A percentile compares a stretch with the other conserved stretches of the same genome.
Evolutionary conservation across 352 stramenopile species (phyloP).

Genomic region (Blastocystis sp.): DNA sequence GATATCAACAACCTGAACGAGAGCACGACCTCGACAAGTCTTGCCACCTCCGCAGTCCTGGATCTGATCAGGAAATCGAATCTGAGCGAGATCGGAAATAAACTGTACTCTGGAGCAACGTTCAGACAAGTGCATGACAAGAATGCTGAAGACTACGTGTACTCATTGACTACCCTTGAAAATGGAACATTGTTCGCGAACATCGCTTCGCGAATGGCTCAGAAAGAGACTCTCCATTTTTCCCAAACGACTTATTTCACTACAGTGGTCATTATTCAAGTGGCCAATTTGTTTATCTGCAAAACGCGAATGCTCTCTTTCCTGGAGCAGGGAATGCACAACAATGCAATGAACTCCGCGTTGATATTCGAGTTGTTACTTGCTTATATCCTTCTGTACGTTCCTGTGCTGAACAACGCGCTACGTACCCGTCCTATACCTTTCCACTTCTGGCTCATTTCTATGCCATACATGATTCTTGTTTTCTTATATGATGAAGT

Average conservation of each 20-base stretch:
- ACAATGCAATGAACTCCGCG: slow-evolving; percentile 82
- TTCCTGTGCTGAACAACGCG: slow-evolving; percentile 73
- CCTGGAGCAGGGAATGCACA: slow-evolving; percentile 80
- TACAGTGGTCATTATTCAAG: slow-evolving; percentile 78
- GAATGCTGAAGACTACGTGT: slow-evolving; percentile 58
- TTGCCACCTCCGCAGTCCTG: neutral
- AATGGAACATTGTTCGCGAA: slow-evolving; percentile 67
- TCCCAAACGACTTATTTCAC: slow-evolving; percentile 79
- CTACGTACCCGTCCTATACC: slow-evolving; percentile 76
- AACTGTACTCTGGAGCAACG: slow-evolving; percentile 42
- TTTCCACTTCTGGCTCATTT: slow-evolving; percentile 81
- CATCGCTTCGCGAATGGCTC: slow-evolving; percentile 78
- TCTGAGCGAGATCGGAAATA: slow-evolving; percentile 38
- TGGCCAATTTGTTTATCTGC: slow-evolving; percentile 81
- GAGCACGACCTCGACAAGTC: neutral
- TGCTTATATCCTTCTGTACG: slow-evolving; percentile 75
- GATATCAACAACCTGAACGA: slow-evolving; percentile 64
- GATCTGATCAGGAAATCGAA: neutral
- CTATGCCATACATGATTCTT: slow-evolving; percentile 78
- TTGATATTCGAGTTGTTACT: slow-evolving; percentile 84
- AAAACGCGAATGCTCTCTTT: slow-evolving; percentile 84
- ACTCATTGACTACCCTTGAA: slow-evolving; percentile 54
- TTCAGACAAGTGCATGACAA: neutral
- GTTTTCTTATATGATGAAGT: slow-evolving; percentile 81
- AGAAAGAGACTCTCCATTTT: slow-evolving; percentile 74